phyloP scores from a whole-genome alignment of 371 early-diverging fungal genomes.

The Apophysomyces elegans region DNA sequence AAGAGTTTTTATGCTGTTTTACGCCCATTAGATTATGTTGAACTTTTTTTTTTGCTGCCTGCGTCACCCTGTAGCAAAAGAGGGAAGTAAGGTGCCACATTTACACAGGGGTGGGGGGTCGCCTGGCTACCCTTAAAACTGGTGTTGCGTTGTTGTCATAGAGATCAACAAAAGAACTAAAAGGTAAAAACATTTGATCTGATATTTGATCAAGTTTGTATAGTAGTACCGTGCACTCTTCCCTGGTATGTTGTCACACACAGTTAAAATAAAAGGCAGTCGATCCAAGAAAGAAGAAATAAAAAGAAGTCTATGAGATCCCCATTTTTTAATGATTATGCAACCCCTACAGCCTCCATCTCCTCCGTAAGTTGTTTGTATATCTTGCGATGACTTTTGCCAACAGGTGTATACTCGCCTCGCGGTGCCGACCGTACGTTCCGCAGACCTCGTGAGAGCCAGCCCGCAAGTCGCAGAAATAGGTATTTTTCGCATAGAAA shows the following conservation, averaged over 20 bases:
- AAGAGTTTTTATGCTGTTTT: not conserved
- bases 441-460: constrained; percentile 21
- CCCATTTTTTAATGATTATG: constrained; percentile 10
- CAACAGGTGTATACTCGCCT: constrained; percentile 26
- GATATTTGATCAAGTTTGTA: not conserved
- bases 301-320: constrained; percentile 1
- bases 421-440: constrained; percentile 10
- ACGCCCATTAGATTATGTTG: not conserved
- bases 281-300: not conserved
- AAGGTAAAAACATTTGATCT: not conserved
- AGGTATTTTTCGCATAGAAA: constrained; percentile 60
- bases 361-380: constrained; percentile 56
- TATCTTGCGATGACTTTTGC: constrained; percentile 38
- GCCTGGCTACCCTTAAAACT: constrained; percentile 4
- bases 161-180: not conserved
- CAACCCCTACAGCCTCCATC: constrained; percentile 34
- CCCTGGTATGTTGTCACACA: constrained; percentile 7
- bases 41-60: not conserved
- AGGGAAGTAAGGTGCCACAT: not conserved
- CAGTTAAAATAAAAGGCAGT: not conserved
- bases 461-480: constrained; percentile 33
- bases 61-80: constrained; percentile 1
- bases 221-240: not conserved
- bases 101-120: not conserved
- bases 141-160: not conserved